Evolutionary conservation across 2,329 filamentous ascomycete genomes (phyloP).

Genomic region (Curvularia sp.): DNA sequence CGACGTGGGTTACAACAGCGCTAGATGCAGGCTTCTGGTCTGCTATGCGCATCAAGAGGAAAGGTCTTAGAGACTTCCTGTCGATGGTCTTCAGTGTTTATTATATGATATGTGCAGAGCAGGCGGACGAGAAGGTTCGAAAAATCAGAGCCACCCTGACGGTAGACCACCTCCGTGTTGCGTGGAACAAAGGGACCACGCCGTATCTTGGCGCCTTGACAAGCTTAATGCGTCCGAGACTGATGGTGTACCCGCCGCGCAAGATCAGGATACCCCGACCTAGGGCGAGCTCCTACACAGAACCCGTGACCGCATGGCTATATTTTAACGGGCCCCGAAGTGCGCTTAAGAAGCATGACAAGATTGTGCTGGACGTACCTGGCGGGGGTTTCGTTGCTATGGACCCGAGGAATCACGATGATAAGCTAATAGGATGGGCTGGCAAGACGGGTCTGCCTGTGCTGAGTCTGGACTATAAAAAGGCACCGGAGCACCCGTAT

Average conservation of each 20-base stretch:
- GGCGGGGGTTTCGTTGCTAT: constrained; percentile 97
- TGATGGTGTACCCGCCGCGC: constrained; percentile 82
- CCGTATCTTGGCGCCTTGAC: constrained; percentile 82
- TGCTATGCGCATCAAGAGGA: constrained; percentile 86
- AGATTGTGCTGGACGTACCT: constrained; percentile 85
- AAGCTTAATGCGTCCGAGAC: constrained; percentile 74
- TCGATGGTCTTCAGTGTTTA: constrained; percentile 87
- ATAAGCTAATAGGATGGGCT: constrained; percentile 92
- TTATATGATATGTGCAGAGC: constrained; percentile 90
- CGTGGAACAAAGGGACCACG: constrained; percentile 94
- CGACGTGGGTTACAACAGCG: constrained; percentile 95
- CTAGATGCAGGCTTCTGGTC: constrained; percentile 98
- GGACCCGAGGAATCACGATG: constrained; percentile 92
- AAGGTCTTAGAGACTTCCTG: constrained; percentile 81
- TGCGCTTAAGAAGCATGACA: constrained; percentile 76
- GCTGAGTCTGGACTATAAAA: constrained; percentile 88
- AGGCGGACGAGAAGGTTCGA: constrained; percentile 94
- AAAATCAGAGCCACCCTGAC: constrained; percentile 87
- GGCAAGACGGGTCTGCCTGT: constrained; percentile 87
- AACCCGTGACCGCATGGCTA: constrained; percentile 85
- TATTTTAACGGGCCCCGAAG: constrained; percentile 91
- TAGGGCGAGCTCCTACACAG: constrained; percentile 77
- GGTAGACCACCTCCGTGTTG: constrained; percentile 87
- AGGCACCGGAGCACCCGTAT: constrained; percentile 84
- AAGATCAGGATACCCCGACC: constrained; percentile 86